Percentiles rank a stretch among this genome's conserved stretches.
These are phyloP conservation scores for Fragosphaeria purpurea DNA, from an alignment of 2,329 filamentous ascomycete species.

Conservation along the genomic window DNA sequence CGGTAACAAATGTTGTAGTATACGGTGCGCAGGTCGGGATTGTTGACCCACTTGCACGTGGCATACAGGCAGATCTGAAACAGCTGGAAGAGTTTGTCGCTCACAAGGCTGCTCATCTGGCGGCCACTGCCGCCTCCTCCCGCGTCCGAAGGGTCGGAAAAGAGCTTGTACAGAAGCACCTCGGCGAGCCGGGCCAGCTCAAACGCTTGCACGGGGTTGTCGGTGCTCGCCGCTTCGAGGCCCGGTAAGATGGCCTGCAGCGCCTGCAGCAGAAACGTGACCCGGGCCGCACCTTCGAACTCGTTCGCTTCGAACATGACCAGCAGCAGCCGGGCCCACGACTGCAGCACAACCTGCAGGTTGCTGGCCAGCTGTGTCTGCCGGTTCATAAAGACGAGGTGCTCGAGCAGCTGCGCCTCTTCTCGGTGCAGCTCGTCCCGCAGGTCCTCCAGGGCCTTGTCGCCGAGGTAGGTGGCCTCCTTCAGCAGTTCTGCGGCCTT, in stretches of 20 bases:
- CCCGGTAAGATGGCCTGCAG: constrained; percentile 83
- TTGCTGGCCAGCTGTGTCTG: constrained; percentile 45
- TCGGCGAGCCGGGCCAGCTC: constrained; percentile 71
- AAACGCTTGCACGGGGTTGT: constrained; percentile 58
- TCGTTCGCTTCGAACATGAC: constrained; percentile 77
- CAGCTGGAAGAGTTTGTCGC: constrained; percentile 82
- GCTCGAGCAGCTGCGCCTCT: constrained; percentile 49
- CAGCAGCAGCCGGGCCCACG: constrained; percentile 77
- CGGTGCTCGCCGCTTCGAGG: constrained; percentile 65
- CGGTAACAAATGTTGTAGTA: constrained; percentile 90
- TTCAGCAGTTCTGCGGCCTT: constrained; percentile 51
- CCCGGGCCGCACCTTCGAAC: constrained; percentile 60
- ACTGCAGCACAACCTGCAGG: constrained; percentile 59
- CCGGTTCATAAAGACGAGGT: constrained; percentile 54
- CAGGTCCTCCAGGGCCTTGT: constrained; percentile 26
- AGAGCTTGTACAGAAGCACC: constrained; percentile 60
- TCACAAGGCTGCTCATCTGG: constrained; percentile 59
- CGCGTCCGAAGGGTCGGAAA: constrained; percentile 32
- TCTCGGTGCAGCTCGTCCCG: constrained; percentile 44
- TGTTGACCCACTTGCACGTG: constrained; percentile 62
- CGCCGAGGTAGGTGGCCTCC: constrained; percentile 8
- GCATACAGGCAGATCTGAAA: constrained; percentile 81
- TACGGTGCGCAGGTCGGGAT: constrained; percentile 62
- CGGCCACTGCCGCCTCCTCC: not conserved
- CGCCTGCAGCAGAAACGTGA: constrained; percentile 73